These are phyloP conservation scores for Heteromeles arbutifolia DNA, from an alignment of 306 rosid species.

Conservation along the genomic window DNA sequence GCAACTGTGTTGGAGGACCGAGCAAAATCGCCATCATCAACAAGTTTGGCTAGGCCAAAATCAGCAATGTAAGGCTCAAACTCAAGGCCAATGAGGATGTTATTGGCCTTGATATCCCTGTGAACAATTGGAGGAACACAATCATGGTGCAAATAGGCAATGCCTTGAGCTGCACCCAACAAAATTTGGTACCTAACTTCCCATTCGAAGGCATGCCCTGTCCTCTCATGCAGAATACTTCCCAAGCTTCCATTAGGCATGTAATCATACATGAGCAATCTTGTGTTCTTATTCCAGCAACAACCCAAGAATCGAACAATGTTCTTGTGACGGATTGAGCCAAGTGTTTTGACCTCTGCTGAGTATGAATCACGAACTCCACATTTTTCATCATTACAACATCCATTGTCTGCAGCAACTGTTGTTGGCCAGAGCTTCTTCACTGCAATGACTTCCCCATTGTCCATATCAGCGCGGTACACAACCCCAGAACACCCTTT, in stretches of 20 bases:
- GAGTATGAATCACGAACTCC: slow-evolving; percentile 79
- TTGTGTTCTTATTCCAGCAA: slow-evolving; percentile 69
- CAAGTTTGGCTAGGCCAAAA: slow-evolving; percentile 90
- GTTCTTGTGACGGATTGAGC: slow-evolving; percentile 90
- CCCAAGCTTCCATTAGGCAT: slow-evolving; percentile 95
- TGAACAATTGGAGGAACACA: slow-evolving; percentile 96
- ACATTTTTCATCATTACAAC: slow-evolving; percentile 46
- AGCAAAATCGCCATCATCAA: slow-evolving; percentile 72
- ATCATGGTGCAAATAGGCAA: slow-evolving; percentile 92
- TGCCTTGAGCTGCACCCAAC: slow-evolving; percentile 87
- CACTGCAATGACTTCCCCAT: slow-evolving; percentile 81
- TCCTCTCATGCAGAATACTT: slow-evolving; percentile 72
- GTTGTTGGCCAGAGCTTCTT: slow-evolving; percentile 87
- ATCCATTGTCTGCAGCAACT: slow-evolving; percentile 37
- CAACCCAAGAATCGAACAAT: slow-evolving; percentile 83
- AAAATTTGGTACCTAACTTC: slow-evolving; percentile 76
- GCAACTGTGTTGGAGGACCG: slow-evolving; percentile 86
- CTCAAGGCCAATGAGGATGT: slow-evolving; percentile 90
- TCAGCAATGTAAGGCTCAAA: slow-evolving; percentile 94
- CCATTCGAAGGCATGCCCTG: slow-evolving; percentile 80
- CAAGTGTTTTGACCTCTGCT: slow-evolving; percentile 73
- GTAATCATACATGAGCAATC: slow-evolving; percentile 81
- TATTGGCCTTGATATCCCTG: slow-evolving; percentile 92
- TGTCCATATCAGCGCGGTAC: slow-evolving; percentile 68
- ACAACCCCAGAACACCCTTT: slow-evolving; percentile 92